A percentile compares a stretch with the other conserved stretches of the same genome.
phyloP scores from a whole-genome alignment of 768 basidiomycete genomes.

The Pluteus cervinus region DNA sequence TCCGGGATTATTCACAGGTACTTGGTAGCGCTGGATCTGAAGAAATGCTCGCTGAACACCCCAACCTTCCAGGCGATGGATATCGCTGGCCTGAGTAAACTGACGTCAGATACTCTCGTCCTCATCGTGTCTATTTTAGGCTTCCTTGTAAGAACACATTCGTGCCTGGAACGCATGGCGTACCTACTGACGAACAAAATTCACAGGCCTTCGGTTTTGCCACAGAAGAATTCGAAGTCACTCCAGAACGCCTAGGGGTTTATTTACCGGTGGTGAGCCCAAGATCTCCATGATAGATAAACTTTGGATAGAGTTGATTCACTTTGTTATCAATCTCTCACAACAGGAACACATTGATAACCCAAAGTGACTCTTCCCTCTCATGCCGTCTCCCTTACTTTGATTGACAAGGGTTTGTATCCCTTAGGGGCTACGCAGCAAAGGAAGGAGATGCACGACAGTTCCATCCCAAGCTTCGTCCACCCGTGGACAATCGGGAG shows the following conservation, averaged over 20 bases:
- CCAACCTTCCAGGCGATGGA: slow-evolving; percentile 49
- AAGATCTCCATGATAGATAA: background rate
- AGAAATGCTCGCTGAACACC: slow-evolving; percentile 2
- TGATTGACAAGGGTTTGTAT: background rate
- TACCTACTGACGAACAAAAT: background rate
- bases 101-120: slow-evolving; percentile 58
- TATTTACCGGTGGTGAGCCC: slow-evolving; percentile 59
- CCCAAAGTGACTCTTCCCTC: slow-evolving; percentile 43
- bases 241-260: slow-evolving; percentile 66
- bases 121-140: slow-evolving; percentile 53
- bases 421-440: slow-evolving; percentile 59
- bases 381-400: background rate
- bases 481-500: slow-evolving; percentile 66
- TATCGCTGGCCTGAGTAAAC: slow-evolving; percentile 62
- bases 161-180: background rate
- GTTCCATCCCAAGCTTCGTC: slow-evolving; percentile 67
- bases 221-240: slow-evolving; percentile 67
- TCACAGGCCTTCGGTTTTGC: slow-evolving; percentile 62
- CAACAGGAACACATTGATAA: slow-evolving; percentile 74
- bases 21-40: slow-evolving; percentile 4
- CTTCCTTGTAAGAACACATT: slow-evolving; percentile 36
- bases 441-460: slow-evolving; percentile 66
- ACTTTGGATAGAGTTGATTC: no score
- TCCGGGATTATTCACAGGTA: slow-evolving; percentile 65
- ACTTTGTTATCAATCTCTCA: slow-evolving; percentile 4